Conservation (phyloP, 345 rosid genomes). For the Hibiscus trionum region DNA sequence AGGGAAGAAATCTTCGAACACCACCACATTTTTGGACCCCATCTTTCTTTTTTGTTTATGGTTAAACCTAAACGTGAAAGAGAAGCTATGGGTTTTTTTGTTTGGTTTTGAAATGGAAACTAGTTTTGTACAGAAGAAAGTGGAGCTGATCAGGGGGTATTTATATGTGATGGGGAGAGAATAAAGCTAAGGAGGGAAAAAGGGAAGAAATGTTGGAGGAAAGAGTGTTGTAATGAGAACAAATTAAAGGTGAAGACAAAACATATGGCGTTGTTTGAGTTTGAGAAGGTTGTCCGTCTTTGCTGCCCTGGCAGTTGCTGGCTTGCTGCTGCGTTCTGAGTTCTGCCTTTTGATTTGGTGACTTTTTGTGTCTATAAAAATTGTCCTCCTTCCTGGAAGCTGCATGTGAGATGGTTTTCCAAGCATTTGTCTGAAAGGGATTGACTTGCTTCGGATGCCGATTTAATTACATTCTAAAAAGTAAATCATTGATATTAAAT, state of each 20-base stretch:
- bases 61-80: not conserved
- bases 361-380: not conserved
- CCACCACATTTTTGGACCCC: slow-evolving; percentile 19
- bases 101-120: not conserved
- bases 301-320: not conserved
- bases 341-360: not conserved
- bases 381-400: slow-evolving; percentile 10
- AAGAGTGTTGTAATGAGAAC: slow-evolving; percentile 5
- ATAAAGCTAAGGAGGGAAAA: not conserved
- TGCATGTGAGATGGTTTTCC: not conserved
- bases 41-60: not conserved
- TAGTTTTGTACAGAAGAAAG: not conserved
- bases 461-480: not conserved
- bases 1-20: slow-evolving; percentile 50
- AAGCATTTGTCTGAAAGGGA: not conserved
- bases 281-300: not conserved
- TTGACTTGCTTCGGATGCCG: not conserved
- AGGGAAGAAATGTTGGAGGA: slow-evolving; percentile 7
- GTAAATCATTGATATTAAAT: not conserved
- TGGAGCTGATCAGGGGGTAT: not conserved
- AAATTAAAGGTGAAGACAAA: slow-evolving; percentile 1
- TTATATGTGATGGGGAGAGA: slow-evolving; percentile 8
- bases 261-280: not conserved
- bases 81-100: not conserved
- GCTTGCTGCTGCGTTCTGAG: not conserved